Percentiles rank a stretch among this genome's conserved stretches.
phyloP scores from a whole-genome alignment of 306 rosid genomes.

The Cucumis cinereus region DNA sequence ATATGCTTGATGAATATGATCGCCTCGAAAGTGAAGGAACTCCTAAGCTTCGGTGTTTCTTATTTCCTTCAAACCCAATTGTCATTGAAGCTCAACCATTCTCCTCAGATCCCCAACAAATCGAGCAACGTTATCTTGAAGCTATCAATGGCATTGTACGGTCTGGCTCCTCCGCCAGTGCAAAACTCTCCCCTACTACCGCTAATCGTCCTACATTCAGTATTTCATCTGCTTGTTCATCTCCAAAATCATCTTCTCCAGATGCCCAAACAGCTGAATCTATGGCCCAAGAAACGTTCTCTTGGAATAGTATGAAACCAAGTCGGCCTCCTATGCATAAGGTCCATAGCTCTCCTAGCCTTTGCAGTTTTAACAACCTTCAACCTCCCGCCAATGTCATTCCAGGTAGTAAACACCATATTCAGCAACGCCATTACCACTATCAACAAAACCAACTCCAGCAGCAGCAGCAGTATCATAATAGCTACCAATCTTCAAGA shows the following conservation, averaged over 20 bases:
- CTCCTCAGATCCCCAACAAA: conserved; percentile 18
- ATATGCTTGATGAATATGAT: conserved; percentile 63
- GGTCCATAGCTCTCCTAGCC: conserved; percentile 60
- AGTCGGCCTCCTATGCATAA: conserved; percentile 21
- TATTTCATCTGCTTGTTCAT: conserved; percentile 41
- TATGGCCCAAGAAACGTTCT: conserved; percentile 4
- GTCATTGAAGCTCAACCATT: conserved; percentile 20
- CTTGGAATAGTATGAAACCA: neutral
- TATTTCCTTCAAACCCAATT: conserved; percentile 34
- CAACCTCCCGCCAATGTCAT: neutral
- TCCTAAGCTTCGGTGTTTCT: conserved; percentile 46
- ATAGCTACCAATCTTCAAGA: conserved; percentile 11
- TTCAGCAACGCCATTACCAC: conserved; percentile 13
- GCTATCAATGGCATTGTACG: conserved; percentile 56
- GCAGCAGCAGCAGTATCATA: conserved; percentile 7
- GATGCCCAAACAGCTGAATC: conserved; percentile 23
- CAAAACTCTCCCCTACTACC: neutral
- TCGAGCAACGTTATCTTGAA: conserved; percentile 65
- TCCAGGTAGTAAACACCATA: neutral
- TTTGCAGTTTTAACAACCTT: conserved; percentile 22
- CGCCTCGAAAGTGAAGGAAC: conserved; percentile 30
- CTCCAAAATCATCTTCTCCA: conserved; percentile 59
- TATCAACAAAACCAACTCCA: conserved; percentile 8
- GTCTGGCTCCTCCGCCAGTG: conserved; percentile 8
- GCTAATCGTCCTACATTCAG: conserved; percentile 3